phyloP scores from a whole-genome alignment of 2,329 filamentous ascomycete genomes.

The Ceratocystis variospora region DNA sequence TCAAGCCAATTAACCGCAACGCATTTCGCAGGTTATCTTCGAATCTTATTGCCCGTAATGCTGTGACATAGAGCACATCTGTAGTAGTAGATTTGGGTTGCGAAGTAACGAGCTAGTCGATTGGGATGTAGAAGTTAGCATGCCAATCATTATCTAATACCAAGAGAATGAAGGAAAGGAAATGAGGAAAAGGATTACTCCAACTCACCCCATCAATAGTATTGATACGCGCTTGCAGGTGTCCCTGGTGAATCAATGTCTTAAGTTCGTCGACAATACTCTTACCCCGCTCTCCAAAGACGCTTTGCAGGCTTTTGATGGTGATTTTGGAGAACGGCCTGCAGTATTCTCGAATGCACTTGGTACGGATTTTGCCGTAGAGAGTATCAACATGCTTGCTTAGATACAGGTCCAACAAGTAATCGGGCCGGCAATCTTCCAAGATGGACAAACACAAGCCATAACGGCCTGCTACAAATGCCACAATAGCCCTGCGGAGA shows the following conservation, averaged over 20 bases:
- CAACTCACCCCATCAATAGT: conserved; percentile 54
- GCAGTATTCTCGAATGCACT: conserved; percentile 89
- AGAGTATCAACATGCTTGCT: conserved; percentile 57
- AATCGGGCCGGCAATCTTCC: conserved; percentile 69
- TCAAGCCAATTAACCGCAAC: conserved; percentile 4
- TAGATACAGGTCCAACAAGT: conserved; percentile 78
- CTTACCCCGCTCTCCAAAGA: conserved; percentile 53
- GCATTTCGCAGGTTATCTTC: conserved; percentile 8
- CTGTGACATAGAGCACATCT: conserved; percentile 9
- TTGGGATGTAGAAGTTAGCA: background rate
- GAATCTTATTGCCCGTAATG: background rate
- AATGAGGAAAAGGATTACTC: no score
- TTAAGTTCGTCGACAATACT: conserved; percentile 63
- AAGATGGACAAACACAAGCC: conserved; percentile 70
- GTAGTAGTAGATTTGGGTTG: background rate
- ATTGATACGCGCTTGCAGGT: conserved; percentile 69
- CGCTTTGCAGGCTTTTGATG: conserved; percentile 59
- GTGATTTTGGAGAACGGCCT: conserved; percentile 81
- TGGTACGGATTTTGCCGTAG: conserved; percentile 64
- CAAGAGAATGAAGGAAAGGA: background rate
- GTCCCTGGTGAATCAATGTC: conserved; percentile 58
- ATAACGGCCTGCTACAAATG: conserved; percentile 86
- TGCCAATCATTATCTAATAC: background rate
- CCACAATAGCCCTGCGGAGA: conserved; percentile 75
- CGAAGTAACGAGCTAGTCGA: conserved; percentile 18